These are phyloP conservation scores for Leishmania mexicana DNA, from an alignment of 208 protist species.

Conservation along the genomic window DNA sequence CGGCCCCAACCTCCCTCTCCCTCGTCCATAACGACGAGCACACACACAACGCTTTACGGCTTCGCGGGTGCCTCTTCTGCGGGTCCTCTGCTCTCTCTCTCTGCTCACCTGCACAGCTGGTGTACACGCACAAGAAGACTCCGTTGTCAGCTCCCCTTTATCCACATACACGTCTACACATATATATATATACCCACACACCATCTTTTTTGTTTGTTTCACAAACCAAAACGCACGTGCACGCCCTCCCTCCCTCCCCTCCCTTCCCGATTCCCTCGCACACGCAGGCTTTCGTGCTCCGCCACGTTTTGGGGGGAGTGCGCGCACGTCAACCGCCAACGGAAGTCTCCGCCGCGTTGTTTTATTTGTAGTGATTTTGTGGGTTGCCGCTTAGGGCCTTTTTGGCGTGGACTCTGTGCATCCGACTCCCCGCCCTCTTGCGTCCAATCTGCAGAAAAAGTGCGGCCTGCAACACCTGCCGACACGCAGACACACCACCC, in stretches of 20 bases:
- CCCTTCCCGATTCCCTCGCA: no score
- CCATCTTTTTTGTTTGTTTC: neutral
- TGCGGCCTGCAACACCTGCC: neutral
- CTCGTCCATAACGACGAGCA: neutral
- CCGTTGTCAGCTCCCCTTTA: no score
- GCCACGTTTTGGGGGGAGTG: neutral
- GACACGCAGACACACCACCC: neutral
- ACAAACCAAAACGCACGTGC: neutral
- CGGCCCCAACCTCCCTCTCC: neutral
- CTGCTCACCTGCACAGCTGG: neutral
- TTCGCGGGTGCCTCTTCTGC: neutral
- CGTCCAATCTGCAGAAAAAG: neutral
- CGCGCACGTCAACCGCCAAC: neutral
- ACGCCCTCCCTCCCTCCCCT: no score
- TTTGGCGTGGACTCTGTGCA: no score
- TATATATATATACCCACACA: no score
- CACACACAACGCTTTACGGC: neutral
- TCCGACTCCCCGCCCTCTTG: neutral
- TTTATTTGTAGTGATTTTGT: neutral
- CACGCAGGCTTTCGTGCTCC: no score
- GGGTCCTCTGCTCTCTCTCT: neutral
- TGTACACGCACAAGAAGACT: no score
- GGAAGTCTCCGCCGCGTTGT: neutral
- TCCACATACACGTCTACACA: no score
- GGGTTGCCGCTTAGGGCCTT: no score